Evolutionary conservation across 1,284 basidiomycete species (phyloP), one percentile per base, ranked within the genome.

Genomic region (Puccinia horiana): DNA sequence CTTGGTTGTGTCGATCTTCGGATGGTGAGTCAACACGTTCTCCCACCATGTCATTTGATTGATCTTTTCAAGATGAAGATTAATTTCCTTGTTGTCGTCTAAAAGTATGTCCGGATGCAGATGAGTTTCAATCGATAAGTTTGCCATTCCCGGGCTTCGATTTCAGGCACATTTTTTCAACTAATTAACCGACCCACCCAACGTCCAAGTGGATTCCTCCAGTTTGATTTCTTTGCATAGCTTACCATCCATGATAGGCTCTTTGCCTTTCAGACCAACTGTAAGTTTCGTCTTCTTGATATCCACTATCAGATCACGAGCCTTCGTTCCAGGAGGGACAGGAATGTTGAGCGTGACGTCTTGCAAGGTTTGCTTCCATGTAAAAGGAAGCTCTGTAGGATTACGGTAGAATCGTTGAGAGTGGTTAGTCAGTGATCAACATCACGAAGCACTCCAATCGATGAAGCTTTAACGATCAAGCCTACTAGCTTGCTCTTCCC

Each of bases 121-220:
- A 56, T 88, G 86, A 0, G 84, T 86, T 47, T 88, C 83, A 69
- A 3, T n/a, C 5, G 42, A 69, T 58, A 81, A 5, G 4, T 5
- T 26, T 56, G 23, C n/a, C 4, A 26, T 12, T 56, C 5, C n/a
- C n/a, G n/a, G n/a, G n/a, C n/a, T n/a, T n/a, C 23, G 8, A 11
- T 26, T n/a, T 37, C 20, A 16, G 58, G n/a, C n/a, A n/a, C n/a
- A 40, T 56, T 40, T 35, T 29, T 58, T 49, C 0, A 0, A 23
- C 29, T 26, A 49, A 20, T 26, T 42, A 58, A 61, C 42, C 9
- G 8, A 89, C 91, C 83, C 84, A 96, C 96, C 92, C 61, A 99
- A 87, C 5, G 94, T 95, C 97, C 97, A 99, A 29, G 95, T 98
- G 84, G 95, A 97, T 79, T 99, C 97, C 83, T 98, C 97, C 74